Base-by-base conservation (phyloP, 208 protist species). In the Leishmania arabica region DNA sequence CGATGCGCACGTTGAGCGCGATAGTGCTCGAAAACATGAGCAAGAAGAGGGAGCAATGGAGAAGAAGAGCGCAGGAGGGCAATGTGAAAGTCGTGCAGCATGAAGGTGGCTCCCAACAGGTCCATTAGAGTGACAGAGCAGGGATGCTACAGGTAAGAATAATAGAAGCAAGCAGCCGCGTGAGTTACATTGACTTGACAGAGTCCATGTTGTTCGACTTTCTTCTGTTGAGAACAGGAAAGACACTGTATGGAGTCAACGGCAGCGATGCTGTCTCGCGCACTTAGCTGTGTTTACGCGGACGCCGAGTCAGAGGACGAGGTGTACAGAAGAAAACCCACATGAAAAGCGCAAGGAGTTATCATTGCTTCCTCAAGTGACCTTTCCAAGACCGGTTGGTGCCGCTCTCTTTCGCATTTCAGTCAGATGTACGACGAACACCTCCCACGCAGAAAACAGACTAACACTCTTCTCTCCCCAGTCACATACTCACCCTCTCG, bases 31-130 rank as follows among this genome's bases (percentile, higher is more conserved):
- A 27, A 49, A 64, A 37, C 24, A 64, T 75, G 37, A 53, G 24
- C 13, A 49, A 60, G 24, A 69, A 82, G 54, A 72, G 27, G 31
- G 45, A 77, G 60, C 53, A 77, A 31, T 31, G 62, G 11, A 71
- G 62, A 75, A 65, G 24, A 65, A 62, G 56, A 60, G 40, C 3
- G 24, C 7, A n/a, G 3, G n/a, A 40, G 73, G 37, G 40, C 51
- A 19, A 21, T 65, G 31, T 47, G 51, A 64, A 77, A 42, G n/a
- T 19, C 40, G 45, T 65, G 69, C 2, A 34, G 27, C 42, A 53
- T 47, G 24, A 73, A 37, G 8, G 7, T 53, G 27, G 24, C 34
- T 53, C 4, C 42, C 69, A 73, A 21, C 45, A 51, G 9, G 15
- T 53, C 69, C 27, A 34, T 73, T 17, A 62, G 49, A 11, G 74